A percentile compares a stretch with the other conserved stretches of the same genome.
Conservation (phyloP, 1,139 yeast genomes). For the Yamadazyma triangularis region DNA sequence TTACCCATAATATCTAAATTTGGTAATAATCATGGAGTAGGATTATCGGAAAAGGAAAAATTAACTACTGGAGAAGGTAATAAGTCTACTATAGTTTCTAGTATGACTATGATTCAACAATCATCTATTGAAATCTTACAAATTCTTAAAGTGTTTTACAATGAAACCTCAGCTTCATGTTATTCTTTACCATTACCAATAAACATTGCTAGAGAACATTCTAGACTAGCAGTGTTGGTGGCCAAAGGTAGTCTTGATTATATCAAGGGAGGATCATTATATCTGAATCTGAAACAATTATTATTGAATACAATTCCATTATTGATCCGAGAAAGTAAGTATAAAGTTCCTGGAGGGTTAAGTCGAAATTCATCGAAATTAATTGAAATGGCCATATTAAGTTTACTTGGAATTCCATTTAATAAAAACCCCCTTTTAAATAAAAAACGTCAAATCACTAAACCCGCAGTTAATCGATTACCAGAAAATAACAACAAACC, state of each 20-base stretch:
- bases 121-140: constrained; percentile 65
- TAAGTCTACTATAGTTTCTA: constrained; percentile 25
- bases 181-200: constrained; percentile 59
- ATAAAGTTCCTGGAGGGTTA: constrained; percentile 57
- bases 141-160: constrained; percentile 48
- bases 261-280: constrained; percentile 77
- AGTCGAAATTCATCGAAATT: constrained; percentile 52
- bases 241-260: constrained; percentile 81
- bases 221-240: constrained; percentile 63
- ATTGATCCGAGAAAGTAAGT: constrained; percentile 46
- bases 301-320: constrained; percentile 46
- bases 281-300: constrained; percentile 61
- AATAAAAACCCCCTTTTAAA: constrained; percentile 10
- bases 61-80: constrained; percentile 25
- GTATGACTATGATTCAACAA: constrained; percentile 66
- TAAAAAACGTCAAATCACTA: constrained; percentile 21
- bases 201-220: constrained; percentile 64
- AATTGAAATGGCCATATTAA: constrained; percentile 54
- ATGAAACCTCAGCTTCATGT: constrained; percentile 27
- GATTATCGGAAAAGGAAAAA: constrained; percentile 38
- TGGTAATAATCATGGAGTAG: constrained; percentile 44
- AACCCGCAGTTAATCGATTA: constrained; percentile 18
- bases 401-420: constrained; percentile 38
- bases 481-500: no score
- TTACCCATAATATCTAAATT: constrained; percentile 61